These are phyloP conservation scores for Cystofilobasidium macerans DNA, from an alignment of 768 basidiomycete genomes.

Conservation along the genomic window DNA sequence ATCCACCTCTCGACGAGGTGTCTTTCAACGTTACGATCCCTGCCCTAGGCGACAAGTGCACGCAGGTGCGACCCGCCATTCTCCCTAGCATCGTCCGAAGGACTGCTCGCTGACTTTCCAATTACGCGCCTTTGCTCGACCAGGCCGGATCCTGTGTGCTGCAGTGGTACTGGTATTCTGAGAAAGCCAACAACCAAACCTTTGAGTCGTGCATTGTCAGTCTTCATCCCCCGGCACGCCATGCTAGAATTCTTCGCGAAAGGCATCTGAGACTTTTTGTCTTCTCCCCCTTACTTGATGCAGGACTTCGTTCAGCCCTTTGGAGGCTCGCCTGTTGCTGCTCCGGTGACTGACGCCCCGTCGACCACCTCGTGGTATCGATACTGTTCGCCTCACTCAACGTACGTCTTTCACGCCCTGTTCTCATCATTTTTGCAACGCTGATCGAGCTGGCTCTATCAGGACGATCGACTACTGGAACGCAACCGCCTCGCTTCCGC, in stretches of 20 bases:
- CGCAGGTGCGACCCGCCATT: neutral
- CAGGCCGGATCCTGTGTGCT: neutral
- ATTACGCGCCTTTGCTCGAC: neutral
- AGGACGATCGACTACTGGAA: slow-evolving; percentile 7
- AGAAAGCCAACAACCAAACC: slow-evolving; percentile 9
- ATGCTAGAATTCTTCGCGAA: neutral
- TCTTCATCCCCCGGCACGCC: neutral
- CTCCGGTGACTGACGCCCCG: neutral
- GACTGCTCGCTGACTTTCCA: neutral
- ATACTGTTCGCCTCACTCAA: neutral
- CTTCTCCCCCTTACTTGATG: too few relatives aligned
- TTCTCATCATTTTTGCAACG: neutral
- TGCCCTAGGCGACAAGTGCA: slow-evolving; percentile 19
- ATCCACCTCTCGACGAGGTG: neutral
- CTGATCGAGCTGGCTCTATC: neutral
- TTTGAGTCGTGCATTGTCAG: slow-evolving; percentile 7
- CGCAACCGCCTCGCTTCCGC: neutral
- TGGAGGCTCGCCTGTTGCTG: neutral
- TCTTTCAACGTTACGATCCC: slow-evolving; percentile 22
- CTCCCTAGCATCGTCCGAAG: too few relatives aligned
- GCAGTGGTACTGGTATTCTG: slow-evolving; percentile 11
- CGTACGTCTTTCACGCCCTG: neutral
- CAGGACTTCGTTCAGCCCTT: neutral
- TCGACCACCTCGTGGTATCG: neutral
- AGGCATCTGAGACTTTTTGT: too few relatives aligned